Evolutionary conservation across 768 basidiomycete genomes (phyloP).

Genomic region (Rhodotorula taiwanensis): DNA sequence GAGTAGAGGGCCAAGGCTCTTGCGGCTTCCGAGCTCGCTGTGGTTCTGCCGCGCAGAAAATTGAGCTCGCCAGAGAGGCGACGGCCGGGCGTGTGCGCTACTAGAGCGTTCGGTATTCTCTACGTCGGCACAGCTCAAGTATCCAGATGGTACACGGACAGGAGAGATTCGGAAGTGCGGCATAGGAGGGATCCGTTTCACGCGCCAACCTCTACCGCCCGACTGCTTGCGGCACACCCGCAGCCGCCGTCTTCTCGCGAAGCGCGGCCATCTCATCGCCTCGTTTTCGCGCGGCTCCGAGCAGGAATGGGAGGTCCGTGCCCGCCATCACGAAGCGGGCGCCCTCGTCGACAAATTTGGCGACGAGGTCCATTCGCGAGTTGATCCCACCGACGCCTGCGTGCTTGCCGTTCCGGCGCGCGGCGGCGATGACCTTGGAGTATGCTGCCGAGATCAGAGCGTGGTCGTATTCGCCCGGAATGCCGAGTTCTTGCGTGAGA

Average conservation of each 20-base stretch:
- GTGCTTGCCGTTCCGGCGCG: conserved; percentile 3
- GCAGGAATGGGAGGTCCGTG: conserved; percentile 1
- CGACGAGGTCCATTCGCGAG: conserved; percentile 8
- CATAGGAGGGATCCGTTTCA: too few relatives aligned
- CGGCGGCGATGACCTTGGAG: not conserved
- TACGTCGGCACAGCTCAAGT: too few relatives aligned
- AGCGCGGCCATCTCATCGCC: conserved; percentile 1
- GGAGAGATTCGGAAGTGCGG: too few relatives aligned
- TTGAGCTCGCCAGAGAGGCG: too few relatives aligned
- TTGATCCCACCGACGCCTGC: conserved; percentile 5
- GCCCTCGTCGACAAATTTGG: conserved; percentile 1
- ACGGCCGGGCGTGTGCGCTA: too few relatives aligned
- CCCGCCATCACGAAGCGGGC: conserved; percentile 8
- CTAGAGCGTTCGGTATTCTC: too few relatives aligned
- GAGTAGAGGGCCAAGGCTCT: too few relatives aligned
- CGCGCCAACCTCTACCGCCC: too few relatives aligned
- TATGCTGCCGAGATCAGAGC: not conserved
- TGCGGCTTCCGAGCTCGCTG: too few relatives aligned
- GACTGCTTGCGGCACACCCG: too few relatives aligned
- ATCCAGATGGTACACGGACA: too few relatives aligned
- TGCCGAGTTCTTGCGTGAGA: not conserved
- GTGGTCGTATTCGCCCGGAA: not conserved
- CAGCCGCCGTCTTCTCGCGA: not conserved
- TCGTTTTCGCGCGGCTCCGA: not conserved
- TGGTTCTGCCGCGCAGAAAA: too few relatives aligned